Conservation (phyloP, 2,329 filamentous ascomycete species). For the Juglanconis juglandina region DNA sequence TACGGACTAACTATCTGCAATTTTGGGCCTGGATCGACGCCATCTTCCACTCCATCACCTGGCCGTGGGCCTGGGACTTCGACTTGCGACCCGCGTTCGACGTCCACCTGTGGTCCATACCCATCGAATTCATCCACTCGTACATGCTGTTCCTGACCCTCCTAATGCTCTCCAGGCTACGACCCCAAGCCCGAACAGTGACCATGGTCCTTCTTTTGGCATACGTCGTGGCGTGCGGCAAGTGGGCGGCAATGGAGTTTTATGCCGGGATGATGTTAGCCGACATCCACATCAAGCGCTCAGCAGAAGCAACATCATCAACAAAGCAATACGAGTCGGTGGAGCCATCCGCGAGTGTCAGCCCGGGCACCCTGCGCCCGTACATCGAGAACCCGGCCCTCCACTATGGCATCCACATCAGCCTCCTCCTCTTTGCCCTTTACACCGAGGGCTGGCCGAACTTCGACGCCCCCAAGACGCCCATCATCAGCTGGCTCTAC, state of each 20-base stretch:
- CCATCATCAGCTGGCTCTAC: slow-evolving; percentile 30
- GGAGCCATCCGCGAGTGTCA: neutral
- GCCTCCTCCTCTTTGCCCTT: slow-evolving; percentile 28
- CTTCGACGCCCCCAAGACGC: slow-evolving; percentile 29
- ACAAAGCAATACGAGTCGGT: slow-evolving; percentile 19
- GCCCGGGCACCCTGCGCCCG: slow-evolving; percentile 6
- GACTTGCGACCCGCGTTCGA: slow-evolving; percentile 37
- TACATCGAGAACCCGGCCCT: slow-evolving; percentile 15
- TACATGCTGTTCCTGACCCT: slow-evolving; percentile 41
- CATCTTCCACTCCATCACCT: slow-evolving; percentile 31
- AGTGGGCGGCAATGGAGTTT: slow-evolving; percentile 45
- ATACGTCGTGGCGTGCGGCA: slow-evolving; percentile 37
- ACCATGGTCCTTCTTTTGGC: slow-evolving; percentile 30
- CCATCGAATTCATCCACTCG: slow-evolving; percentile 44
- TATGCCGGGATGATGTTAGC: slow-evolving; percentile 43
- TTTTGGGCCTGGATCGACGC: slow-evolving; percentile 28
- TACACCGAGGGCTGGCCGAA: slow-evolving; percentile 42
- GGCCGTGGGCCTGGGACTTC: slow-evolving; percentile 34
- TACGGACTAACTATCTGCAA: slow-evolving; percentile 26
- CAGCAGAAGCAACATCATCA: slow-evolving; percentile 18
- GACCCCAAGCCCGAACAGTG: slow-evolving; percentile 29
- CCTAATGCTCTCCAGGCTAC: slow-evolving; percentile 34
- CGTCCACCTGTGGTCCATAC: slow-evolving; percentile 47
- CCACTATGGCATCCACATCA: slow-evolving; percentile 22
- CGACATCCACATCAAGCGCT: slow-evolving; percentile 39